Evolutionary conservation across 305 asterid genomes (phyloP), one percentile per base, ranked within the genome.

Genomic region (Galium porrigens): DNA sequence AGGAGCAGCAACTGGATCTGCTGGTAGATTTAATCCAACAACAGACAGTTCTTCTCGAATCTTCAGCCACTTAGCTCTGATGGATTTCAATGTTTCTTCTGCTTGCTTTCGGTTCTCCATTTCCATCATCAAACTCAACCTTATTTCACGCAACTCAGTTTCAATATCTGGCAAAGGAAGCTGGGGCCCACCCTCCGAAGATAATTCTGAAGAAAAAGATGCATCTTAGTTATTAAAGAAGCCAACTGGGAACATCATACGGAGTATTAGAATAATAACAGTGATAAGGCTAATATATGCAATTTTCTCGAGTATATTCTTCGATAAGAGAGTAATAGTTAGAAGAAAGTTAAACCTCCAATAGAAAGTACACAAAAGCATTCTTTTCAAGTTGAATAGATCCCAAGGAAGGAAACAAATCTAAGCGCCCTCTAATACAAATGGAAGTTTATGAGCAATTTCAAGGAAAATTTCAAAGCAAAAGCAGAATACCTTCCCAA

Each of bases 41-140:
- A 72, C 70, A 57, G 88, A 80, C 65, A 89, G 78, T 63, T 83
- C 81, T 62, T 83, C 82, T 63, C 73, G 68, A 46, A 87, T 80
- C 76, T 72, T 86, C 68, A 70, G 76, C 95, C 99, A 92, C 60
- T 81, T 89, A 65, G 69, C 76, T 79, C 62, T 83, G 81, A 81
- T 70, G 66, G 49, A 70, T 51, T 59, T 73, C 68, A 87, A 78
- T 68, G 80, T 66, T 77, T 92, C 99, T 75, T 92, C 99, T 37
- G 94, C 85, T 78, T 83, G 87, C 77, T 83, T 89, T 73, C 96
- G 78, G 81, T 78, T 82, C 64, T 92, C 99, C 70, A 85, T 84
- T 85, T 92, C 99, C 80, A 69, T 76, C 78, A 92, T 75, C 70
- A 92, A 82, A 72, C 81, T 77, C 80, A 83, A 70, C 73, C 84